Conservation (phyloP, 2,329 filamentous ascomycete species). For the Monosporascus sp. region DNA sequence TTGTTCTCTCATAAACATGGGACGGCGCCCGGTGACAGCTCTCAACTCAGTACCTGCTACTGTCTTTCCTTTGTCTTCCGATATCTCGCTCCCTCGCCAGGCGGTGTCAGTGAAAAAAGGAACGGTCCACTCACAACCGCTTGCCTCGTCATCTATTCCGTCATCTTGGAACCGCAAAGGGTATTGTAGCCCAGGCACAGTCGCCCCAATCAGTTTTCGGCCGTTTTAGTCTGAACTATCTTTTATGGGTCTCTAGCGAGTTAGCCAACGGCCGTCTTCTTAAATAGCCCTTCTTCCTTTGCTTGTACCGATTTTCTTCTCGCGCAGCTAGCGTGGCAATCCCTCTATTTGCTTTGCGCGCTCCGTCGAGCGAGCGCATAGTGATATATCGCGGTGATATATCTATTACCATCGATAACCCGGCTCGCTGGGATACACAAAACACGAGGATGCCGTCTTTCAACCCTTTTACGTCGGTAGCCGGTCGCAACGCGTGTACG, state of each 20-base stretch:
- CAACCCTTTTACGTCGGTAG: conserved; percentile 49
- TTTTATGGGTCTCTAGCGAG: neutral
- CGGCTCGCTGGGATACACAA: conserved; percentile 3
- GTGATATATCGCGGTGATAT: neutral
- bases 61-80: no score
- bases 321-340: neutral
- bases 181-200: conserved; percentile 7
- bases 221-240: no score
- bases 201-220: conserved; percentile 8
- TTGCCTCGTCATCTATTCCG: no score
- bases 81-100: no score
- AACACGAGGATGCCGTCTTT: conserved; percentile 46
- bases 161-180: no score
- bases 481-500: conserved; percentile 44
- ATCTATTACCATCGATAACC: neutral
- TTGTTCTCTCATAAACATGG: no score
- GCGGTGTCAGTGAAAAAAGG: no score
- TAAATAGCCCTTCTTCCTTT: neutral
- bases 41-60: no score
- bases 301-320: neutral
- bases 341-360: neutral
- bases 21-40: no score
- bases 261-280: neutral
- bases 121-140: no score
- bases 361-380: conserved; percentile 8